phyloP scores from a whole-genome alignment of 2,329 filamentous ascomycete genomes.

The Neonectria magnoliae region DNA sequence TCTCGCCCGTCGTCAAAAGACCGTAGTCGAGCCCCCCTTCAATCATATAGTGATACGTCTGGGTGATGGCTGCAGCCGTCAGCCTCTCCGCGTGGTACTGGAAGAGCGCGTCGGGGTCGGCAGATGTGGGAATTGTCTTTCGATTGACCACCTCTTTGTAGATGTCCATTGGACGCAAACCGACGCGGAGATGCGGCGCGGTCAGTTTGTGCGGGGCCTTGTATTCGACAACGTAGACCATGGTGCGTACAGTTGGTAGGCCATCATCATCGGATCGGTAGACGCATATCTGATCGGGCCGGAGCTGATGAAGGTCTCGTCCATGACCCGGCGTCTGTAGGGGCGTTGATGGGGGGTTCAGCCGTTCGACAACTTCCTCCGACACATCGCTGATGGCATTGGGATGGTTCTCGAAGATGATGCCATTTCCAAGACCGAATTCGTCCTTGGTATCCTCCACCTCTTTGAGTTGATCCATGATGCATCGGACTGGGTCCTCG shows the following conservation, averaged over 20 bases:
- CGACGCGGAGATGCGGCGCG: constrained; percentile 56
- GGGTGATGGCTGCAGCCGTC: constrained; percentile 54
- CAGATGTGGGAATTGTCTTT: constrained; percentile 19
- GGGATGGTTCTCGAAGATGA: constrained; percentile 47
- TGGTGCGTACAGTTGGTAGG: constrained; percentile 18
- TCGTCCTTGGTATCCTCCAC: constrained; percentile 25
- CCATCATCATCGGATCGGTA: constrained; percentile 23
- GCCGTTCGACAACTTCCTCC: constrained; percentile 41
- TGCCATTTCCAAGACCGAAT: constrained; percentile 42
- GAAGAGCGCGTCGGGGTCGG: constrained; percentile 46
- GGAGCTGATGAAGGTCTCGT: constrained; percentile 36
- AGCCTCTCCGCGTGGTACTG: constrained; percentile 51
- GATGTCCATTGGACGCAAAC: constrained; percentile 56
- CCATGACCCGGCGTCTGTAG: constrained; percentile 28
- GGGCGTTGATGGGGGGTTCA: not conserved
- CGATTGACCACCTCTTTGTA: constrained; percentile 20
- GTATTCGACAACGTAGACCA: constrained; percentile 53
- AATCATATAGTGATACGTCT: constrained; percentile 63
- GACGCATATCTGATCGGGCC: constrained; percentile 47
- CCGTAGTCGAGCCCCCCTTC: constrained; percentile 55
- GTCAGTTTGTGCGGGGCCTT: too few relatives aligned
- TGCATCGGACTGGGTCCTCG: constrained; percentile 43
- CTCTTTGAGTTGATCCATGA: constrained; percentile 43
- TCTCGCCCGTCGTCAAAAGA: constrained; percentile 40
- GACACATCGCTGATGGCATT: constrained; percentile 41